These are phyloP conservation scores for Rusavskia elegans DNA, from an alignment of 495 filamentous ascomycete genomes.

Conservation along the genomic window DNA sequence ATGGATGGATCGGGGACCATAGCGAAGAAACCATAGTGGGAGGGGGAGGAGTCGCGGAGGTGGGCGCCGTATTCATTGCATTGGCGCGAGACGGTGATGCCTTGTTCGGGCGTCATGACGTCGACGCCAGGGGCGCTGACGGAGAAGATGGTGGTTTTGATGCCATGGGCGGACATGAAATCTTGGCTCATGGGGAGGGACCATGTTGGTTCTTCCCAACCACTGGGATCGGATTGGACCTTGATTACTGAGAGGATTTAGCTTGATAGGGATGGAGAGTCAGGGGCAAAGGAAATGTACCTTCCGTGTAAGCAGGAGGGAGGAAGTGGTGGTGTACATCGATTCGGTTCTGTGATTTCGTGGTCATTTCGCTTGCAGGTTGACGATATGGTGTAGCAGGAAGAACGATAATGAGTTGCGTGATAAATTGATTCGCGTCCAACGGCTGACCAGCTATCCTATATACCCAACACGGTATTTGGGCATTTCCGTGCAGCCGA, in stretches of 20 bases:
- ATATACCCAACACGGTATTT: too few relatives aligned
- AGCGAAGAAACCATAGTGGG: not conserved
- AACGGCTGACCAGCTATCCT: too few relatives aligned
- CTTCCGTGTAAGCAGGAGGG: not conserved
- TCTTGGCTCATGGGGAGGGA: not conserved
- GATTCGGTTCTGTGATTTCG: not conserved
- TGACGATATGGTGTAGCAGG: too few relatives aligned
- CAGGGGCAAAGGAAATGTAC: not conserved
- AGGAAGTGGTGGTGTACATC: not conserved
- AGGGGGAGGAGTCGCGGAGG: not conserved
- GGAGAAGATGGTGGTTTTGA: not conserved
- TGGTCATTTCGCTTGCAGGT: not conserved
- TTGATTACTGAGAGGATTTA: not conserved
- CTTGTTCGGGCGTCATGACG: not conserved
- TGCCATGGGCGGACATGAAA: not conserved
- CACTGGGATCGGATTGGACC: not conserved
- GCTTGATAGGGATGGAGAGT: not conserved
- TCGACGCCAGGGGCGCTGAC: not conserved
- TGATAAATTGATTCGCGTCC: too few relatives aligned
- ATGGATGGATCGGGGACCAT: not conserved
- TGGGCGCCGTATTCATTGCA: not conserved
- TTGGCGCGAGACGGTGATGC: not conserved
- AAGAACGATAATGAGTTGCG: too few relatives aligned
- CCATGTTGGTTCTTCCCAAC: not conserved
- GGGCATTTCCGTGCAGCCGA: too few relatives aligned